phyloP scores from a whole-genome alignment of 2,329 filamentous ascomycete species.

The Cryphonectria japonica region DNA sequence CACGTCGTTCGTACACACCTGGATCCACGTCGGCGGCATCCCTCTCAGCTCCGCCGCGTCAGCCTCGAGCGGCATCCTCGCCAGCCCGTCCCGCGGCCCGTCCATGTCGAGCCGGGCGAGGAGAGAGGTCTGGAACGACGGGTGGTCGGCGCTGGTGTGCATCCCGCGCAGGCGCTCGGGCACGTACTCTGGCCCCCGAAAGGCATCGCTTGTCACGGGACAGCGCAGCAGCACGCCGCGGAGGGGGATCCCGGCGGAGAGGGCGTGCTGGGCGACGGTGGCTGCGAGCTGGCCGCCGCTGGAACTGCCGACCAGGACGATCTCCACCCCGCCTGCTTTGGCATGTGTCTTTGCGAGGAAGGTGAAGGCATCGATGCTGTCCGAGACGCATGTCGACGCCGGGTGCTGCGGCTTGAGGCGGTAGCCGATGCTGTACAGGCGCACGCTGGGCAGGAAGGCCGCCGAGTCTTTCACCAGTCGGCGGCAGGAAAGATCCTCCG shows the following conservation, averaged over 20 bases:
- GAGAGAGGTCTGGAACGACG: constrained; percentile 43
- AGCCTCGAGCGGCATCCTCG: constrained; percentile 48
- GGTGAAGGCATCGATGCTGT: constrained; percentile 45
- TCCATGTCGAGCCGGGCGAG: constrained; percentile 39
- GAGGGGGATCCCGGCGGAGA: constrained; percentile 33
- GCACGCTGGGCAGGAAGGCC: constrained; percentile 32
- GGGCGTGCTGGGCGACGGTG: constrained; percentile 43
- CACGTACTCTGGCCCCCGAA: constrained; percentile 42
- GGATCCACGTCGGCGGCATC: constrained; percentile 51
- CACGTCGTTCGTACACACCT: constrained; percentile 54
- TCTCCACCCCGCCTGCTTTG: constrained; percentile 15
- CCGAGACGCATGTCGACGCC: constrained; percentile 46
- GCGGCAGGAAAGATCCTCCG: constrained; percentile 53
- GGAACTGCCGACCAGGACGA: constrained; percentile 50
- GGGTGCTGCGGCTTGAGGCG: constrained; percentile 47
- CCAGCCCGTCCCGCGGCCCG: constrained; percentile 45
- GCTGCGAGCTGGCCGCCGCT: constrained; percentile 54
- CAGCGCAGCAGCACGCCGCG: constrained; percentile 51
- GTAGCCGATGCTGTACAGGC: constrained; percentile 51
- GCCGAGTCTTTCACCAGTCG: constrained; percentile 41
- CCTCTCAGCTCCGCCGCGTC: constrained; percentile 35
- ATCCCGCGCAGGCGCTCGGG: constrained; percentile 40
- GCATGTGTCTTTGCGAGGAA: constrained; percentile 29
- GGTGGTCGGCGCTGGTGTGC: constrained; percentile 46
- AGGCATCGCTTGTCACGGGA: constrained; percentile 52